phyloP scores from a whole-genome alignment of 2,329 filamentous ascomycete species.

The Penicillium sclerotiorum region DNA sequence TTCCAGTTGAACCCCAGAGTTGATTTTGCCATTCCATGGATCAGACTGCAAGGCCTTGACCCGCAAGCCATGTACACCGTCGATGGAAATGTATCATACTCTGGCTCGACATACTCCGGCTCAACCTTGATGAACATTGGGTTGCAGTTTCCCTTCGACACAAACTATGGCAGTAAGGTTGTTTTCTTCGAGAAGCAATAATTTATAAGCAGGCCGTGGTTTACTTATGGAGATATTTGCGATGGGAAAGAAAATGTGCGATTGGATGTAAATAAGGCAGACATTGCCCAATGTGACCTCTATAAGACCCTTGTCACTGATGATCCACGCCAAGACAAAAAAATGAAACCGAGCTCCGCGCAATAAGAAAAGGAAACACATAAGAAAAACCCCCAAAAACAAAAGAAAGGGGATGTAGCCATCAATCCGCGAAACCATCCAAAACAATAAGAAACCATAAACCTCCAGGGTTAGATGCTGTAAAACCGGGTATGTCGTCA shows the following conservation, averaged over 20 bases:
- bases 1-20: slow-evolving; percentile 60
- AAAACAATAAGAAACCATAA: too few relatives aligned
- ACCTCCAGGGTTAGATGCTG: too few relatives aligned
- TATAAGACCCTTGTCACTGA: too few relatives aligned
- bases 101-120: slow-evolving; percentile 58
- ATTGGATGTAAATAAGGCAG: background rate
- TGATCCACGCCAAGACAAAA: too few relatives aligned
- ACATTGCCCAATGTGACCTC: too few relatives aligned
- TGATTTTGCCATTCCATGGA: slow-evolving; percentile 57
- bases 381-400: too few relatives aligned
- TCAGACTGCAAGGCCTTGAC: slow-evolving; percentile 62
- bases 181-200: slow-evolving; percentile 56
- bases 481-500: too few relatives aligned
- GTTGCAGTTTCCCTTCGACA: slow-evolving; percentile 55
- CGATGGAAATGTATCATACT: slow-evolving; percentile 55
- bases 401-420: too few relatives aligned
- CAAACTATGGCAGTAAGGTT: slow-evolving; percentile 61
- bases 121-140: slow-evolving; percentile 66
- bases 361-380: too few relatives aligned
- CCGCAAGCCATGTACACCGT: slow-evolving; percentile 56
- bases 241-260: background rate
- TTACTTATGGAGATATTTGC: background rate
- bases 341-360: too few relatives aligned
- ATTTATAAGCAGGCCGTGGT: background rate
- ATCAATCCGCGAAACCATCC: too few relatives aligned